These are phyloP conservation scores for Pyrenochaeta sp. DNA, from an alignment of 2,329 filamentous ascomycete species.

Conservation along the genomic window DNA sequence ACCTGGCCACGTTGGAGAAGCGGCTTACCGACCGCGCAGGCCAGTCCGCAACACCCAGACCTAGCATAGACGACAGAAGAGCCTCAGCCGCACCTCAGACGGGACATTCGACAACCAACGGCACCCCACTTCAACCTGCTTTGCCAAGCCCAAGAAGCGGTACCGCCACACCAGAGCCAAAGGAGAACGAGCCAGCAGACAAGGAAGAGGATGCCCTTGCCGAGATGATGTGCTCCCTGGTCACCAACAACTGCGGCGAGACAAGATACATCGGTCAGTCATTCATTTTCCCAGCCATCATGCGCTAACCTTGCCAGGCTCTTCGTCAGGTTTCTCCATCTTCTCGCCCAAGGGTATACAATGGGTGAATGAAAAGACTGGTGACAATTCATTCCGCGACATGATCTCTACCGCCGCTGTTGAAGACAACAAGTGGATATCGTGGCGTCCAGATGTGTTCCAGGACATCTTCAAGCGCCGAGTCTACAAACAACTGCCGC, in stretches of 20 bases:
- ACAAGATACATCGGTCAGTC: constrained; percentile 89
- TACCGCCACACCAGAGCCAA: constrained; percentile 60
- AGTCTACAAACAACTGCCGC: constrained; percentile 82
- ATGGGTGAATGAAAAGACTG: constrained; percentile 98
- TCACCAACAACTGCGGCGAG: constrained; percentile 94
- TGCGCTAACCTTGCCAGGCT: constrained; percentile 65
- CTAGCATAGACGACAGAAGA: constrained; percentile 42
- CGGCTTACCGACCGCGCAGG: constrained; percentile 64
- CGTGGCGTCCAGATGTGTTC: constrained; percentile 98
- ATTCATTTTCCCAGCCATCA: not conserved
- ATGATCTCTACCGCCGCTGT: constrained; percentile 91
- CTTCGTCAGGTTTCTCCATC: constrained; percentile 97
- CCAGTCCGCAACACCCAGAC: constrained; percentile 31
- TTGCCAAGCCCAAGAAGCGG: constrained; percentile 61
- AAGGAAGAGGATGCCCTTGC: constrained; percentile 84
- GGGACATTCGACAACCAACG: constrained; percentile 16
- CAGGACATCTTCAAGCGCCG: constrained; percentile 87
- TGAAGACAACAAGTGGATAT: constrained; percentile 93
- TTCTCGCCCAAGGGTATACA: constrained; percentile 98
- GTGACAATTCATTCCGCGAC: constrained; percentile 91
- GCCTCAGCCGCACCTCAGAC: constrained; percentile 50
- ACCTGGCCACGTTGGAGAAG: constrained; percentile 88
- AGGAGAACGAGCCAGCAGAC: constrained; percentile 53
- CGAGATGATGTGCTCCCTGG: constrained; percentile 98
- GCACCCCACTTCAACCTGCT: constrained; percentile 56